Evolutionary conservation across 257 asterid species (phyloP), one percentile per base, ranked within the genome.

Genomic region (Salvia rosmarinus): DNA sequence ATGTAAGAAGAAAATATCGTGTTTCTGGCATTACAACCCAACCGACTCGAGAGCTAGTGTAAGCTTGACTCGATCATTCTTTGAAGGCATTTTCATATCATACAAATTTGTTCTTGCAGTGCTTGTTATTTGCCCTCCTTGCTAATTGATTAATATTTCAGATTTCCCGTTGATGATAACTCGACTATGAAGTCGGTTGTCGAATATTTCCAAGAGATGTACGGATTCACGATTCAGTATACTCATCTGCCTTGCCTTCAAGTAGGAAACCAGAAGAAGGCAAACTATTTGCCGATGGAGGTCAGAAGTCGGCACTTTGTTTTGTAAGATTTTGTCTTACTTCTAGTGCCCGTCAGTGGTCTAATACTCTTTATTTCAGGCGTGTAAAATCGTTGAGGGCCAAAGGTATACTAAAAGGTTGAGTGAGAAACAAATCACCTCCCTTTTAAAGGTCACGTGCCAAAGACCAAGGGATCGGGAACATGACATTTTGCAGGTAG

Each of bases 181-280:
- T 74, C 83, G 19, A 91, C 86, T 69, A 95, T 95, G 99, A 95
- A 95, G 75, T 95, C 99, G 2, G 98, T 95, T 0, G 87, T 95
- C 1, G 98, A 95, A 71, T 95, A 95, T 78, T 95, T 92, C 72
- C 95, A 90, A 80, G 98, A 92, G 83, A 88, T 92, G 94, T 92
- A 95, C 72, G 99, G 80, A 55, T 95, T 91, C 84, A 85, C 92
- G 1, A 95, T 95, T 77, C 96, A 88, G 85, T 78, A 95, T 43
- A 80, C 95, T 49, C 98, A 95, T 83, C 95, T 95, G 67, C 99
- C 99, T 71, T 95, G 99, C 82, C 98, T 95, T 52, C 99, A 95
- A 95, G 99, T 95, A n/a, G 99, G 99, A 77, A 95, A 92, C 82
- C 99, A 95, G 81, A 95, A 90, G 92, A 95, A 95, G 85, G 98